Evolutionary conservation across 768 basidiomycete genomes (phyloP), one percentile per base, ranked within the genome.

Genomic region (Gymnopilus junonius): DNA sequence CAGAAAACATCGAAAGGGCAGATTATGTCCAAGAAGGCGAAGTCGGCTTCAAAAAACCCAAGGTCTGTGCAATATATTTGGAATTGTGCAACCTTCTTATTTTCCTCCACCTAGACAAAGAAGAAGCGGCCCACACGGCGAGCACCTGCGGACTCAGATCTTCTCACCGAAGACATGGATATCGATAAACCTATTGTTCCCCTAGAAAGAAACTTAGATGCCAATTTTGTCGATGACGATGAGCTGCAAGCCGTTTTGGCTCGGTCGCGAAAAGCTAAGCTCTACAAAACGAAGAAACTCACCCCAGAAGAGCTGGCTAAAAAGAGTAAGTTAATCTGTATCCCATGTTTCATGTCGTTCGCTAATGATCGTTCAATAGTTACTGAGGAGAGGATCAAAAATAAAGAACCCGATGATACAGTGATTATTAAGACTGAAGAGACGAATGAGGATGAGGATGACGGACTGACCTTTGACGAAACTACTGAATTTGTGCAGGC

Each of bases 201-300:
- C 63, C 83, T 89, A 67, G 80, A 81, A 66, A 84, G 91, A 69
- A 87, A 95, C 73, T 82, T 94, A 56, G 88, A 95, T 73, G 82
- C 84, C 69, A 97, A 97, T 77, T 94, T 97, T 76, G 91, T 99
- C 66, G 97, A 99, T 77, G 97, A 99, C 75, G 97, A 99, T 75
- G 97, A 99, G 71, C 85, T 99, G 43, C 96, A 98, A 81, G 92
- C 93, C 42, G 94, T 93, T 27, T 82, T 99, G 62, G 90, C 97
- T 35, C 87, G 93, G 10, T 88, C 93, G 62, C 85, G 97, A 61
- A 87, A 91, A 70, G 90, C 91, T 53, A 93, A 92, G 68, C 80
- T 94, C 4, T 87, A 85, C 71, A 94, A 92, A 73, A 67, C 83
- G 21, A 90, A 92, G 72, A 94, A 92, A 69, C 58, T 90, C 14